A percentile compares a stretch with the other conserved stretches of the same genome.
phyloP scores from a whole-genome alignment of 331 rosid species.

The Prunus yedoensis region DNA sequence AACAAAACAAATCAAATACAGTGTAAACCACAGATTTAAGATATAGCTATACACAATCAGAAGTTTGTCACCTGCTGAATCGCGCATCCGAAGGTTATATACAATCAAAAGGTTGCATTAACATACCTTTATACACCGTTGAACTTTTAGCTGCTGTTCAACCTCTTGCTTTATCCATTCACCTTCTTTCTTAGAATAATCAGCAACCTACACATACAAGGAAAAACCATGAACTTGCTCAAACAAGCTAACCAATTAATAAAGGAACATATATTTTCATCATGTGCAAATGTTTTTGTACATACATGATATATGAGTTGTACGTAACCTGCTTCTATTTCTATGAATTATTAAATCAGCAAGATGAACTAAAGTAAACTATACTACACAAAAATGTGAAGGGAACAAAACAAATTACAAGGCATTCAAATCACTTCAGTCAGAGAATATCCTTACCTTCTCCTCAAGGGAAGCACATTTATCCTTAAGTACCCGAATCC shows the following conservation, averaged over 20 bases:
- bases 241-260: conserved; percentile 20
- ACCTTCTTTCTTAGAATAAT: conserved; percentile 62
- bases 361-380: background rate
- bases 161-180: conserved; percentile 53
- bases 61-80: too few species aligned
- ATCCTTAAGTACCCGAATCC: conserved; percentile 61
- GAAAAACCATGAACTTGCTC: conserved; percentile 11
- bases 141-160: conserved; percentile 35
- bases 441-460: conserved; percentile 43
- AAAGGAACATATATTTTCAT: conserved; percentile 12
- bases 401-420: background rate
- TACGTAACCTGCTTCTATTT: background rate
- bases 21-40: background rate
- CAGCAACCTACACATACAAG: conserved; percentile 44
- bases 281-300: background rate
- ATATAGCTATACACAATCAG: background rate
- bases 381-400: background rate
- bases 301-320: background rate
- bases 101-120: background rate
- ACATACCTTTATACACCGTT: conserved; percentile 55
- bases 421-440: background rate
- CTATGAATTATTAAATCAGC: background rate
- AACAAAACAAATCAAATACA: background rate
- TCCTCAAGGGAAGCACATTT: conserved; percentile 62
- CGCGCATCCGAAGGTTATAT: too few species aligned